These are phyloP conservation scores for Meyerozyma smithsonii DNA, from an alignment of 1,139 yeast species.

Conservation along the genomic window DNA sequence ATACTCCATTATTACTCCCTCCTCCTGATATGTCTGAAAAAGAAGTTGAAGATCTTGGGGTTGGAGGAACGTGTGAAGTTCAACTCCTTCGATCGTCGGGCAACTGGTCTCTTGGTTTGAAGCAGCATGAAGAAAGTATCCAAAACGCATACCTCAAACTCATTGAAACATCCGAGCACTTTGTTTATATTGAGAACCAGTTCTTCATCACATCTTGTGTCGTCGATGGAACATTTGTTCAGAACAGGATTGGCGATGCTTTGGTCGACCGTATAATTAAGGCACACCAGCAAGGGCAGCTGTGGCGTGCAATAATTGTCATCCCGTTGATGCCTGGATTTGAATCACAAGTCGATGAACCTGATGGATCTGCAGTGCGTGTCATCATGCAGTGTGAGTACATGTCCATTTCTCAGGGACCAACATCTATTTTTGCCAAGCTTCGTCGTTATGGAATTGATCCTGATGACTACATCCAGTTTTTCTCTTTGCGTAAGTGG, in stretches of 20 bases:
- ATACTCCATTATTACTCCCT: conserved; percentile 87
- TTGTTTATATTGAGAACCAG: conserved; percentile 91
- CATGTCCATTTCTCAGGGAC: conserved; percentile 88
- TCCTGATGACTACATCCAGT: conserved; percentile 88
- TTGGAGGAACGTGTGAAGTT: conserved; percentile 86
- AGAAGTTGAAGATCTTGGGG: conserved; percentile 58
- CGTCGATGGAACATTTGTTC: conserved; percentile 80
- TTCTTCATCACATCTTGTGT: conserved; percentile 87
- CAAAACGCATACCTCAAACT: conserved; percentile 88
- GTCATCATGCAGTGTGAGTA: conserved; percentile 97
- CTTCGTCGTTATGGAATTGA: conserved; percentile 74
- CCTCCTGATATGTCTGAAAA: conserved; percentile 81
- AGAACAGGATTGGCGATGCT: conserved; percentile 93
- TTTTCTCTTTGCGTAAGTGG: conserved; percentile 92
- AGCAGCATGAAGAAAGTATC: conserved; percentile 82
- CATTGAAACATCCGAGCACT: conserved; percentile 89
- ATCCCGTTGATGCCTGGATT: conserved; percentile 98
- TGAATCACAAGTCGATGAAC: conserved; percentile 87
- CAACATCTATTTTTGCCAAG: conserved; percentile 83
- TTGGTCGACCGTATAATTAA: conserved; percentile 88
- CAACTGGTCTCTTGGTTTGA: conserved; percentile 86
- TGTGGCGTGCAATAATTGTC: conserved; percentile 87
- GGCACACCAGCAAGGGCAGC: conserved; percentile 71
- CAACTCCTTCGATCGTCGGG: conserved; percentile 88
- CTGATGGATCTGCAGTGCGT: conserved; percentile 91